phyloP scores from a whole-genome alignment of 768 basidiomycete species.

The Leucocoprinus sp. region DNA sequence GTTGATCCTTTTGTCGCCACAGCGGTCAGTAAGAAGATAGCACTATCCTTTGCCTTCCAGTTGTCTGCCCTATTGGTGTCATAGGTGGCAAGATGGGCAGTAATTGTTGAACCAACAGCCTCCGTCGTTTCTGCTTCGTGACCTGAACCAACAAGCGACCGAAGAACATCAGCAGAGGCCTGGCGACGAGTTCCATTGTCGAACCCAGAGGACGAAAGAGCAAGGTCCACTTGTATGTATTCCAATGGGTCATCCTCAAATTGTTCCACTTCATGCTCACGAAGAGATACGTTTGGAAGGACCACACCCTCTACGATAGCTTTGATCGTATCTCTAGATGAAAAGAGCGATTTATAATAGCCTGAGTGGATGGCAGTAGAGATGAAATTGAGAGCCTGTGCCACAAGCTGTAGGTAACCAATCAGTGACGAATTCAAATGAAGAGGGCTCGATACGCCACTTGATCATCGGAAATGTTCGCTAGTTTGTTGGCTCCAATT shows the following conservation, averaged over 20 bases:
- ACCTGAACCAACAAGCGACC: constrained; percentile 76
- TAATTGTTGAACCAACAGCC: constrained; percentile 82
- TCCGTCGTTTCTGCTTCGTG: constrained; percentile 82
- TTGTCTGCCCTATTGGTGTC: constrained; percentile 45
- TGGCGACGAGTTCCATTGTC: constrained; percentile 85
- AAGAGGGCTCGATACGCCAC: constrained; percentile 31
- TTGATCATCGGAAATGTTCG: constrained; percentile 65
- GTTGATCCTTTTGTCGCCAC: constrained; percentile 88
- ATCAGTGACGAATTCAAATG: background rate
- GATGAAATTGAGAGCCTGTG: constrained; percentile 85
- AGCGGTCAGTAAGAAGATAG: constrained; percentile 89
- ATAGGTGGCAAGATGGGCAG: constrained; percentile 64
- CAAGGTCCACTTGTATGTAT: constrained; percentile 82
- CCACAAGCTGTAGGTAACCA: constrained; percentile 54
- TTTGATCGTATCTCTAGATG: constrained; percentile 70
- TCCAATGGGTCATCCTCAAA: constrained; percentile 98
- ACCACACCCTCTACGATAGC: constrained; percentile 85
- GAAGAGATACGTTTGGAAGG: constrained; percentile 84
- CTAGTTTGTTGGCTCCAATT: constrained; percentile 61
- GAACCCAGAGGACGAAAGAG: constrained; percentile 49
- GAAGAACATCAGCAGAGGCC: constrained; percentile 92
- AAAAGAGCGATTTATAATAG: constrained; percentile 74
- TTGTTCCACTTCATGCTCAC: constrained; percentile 87
- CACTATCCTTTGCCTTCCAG: constrained; percentile 93
- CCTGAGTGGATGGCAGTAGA: constrained; percentile 89